Evolutionary conservation across 2,329 filamentous ascomycete species (phyloP).

Genomic region (Paraconiothyrium sp.): DNA sequence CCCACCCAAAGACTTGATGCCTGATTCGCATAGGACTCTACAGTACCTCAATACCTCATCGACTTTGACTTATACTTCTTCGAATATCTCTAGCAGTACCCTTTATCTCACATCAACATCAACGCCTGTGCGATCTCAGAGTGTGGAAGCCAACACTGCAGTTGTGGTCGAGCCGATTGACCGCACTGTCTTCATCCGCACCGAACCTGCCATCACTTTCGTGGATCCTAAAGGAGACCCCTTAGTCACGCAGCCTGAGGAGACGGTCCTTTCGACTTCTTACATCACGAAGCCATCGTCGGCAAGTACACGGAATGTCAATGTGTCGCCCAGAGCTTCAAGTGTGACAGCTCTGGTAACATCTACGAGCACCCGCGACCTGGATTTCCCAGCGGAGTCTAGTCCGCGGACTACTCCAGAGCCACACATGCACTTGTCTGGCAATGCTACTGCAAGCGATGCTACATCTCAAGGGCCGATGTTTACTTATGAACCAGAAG

Average conservation of each 20-base stretch:
- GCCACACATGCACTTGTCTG: background rate
- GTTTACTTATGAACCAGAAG: slow-evolving; percentile 19
- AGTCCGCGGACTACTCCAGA: slow-evolving; percentile 14
- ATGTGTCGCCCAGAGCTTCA: slow-evolving; percentile 26
- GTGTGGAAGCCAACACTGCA: slow-evolving; percentile 43
- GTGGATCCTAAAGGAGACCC: slow-evolving; percentile 41
- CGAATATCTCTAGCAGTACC: slow-evolving; percentile 12
- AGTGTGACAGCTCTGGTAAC: slow-evolving; percentile 21
- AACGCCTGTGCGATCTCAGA: slow-evolving; percentile 13
- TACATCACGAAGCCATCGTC: slow-evolving; percentile 40
- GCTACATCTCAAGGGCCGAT: slow-evolving; percentile 6
- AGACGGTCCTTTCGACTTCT: slow-evolving; percentile 42
- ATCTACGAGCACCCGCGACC: slow-evolving; percentile 8
- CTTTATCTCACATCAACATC: slow-evolving; percentile 6
- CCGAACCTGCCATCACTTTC: slow-evolving; percentile 45
- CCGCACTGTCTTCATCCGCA: slow-evolving; percentile 37
- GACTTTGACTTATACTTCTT: slow-evolving; percentile 12
- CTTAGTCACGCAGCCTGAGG: slow-evolving; percentile 39
- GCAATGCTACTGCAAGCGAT: background rate
- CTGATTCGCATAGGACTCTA: slow-evolving; percentile 36
- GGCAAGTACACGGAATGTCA: slow-evolving; percentile 25
- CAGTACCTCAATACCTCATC: slow-evolving; percentile 40
- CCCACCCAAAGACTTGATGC: background rate
- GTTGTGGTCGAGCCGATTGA: slow-evolving; percentile 46
- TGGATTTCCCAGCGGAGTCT: background rate